Base-by-base conservation (phyloP, 208 protist genomes). In the Porcisia hertigi region DNA sequence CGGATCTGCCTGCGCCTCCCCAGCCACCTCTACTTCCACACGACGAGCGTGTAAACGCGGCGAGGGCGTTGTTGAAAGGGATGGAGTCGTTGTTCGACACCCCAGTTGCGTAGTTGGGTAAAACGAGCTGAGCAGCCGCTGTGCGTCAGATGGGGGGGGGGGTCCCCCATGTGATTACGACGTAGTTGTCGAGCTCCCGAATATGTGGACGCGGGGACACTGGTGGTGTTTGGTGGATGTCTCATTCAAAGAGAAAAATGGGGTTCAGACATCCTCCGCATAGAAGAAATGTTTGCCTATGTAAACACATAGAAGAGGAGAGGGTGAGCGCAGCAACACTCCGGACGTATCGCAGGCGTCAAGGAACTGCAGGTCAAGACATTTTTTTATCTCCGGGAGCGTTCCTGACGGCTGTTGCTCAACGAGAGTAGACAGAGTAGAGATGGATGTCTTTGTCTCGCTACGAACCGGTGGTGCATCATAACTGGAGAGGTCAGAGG, bases 41-140 rank as follows among this genome's bases (percentile, higher is more conserved):
- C n/a, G 67, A 78, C 54, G 39, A 57, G 65, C 77, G 77, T 20
- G 77, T 82, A 72, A 30, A 7, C 25, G 72, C 72, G 1, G 77
- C 77, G 25, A 82, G 70, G 41, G 71, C 64, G 25, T 45, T 82
- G n/a, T 57, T 82, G 57, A 82, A 74, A 34, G 77, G 25, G 4
- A 71, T 82, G 77, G 77, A 73, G 39, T 58, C n/a, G 9, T 62
- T 82, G 45, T 82, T 82, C 49, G 67, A 82, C 2, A 64, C 39
- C 18, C 30, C 20, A 52, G 6, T 30, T n/a, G 36, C 39, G 3
- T 9, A 11, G 20, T 23, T 8, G 16, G 12, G 30, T 43, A 11
- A 3, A 1, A 54, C 25, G 41, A 11, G 41, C 16, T 34, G n/a
- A n/a, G 25, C 2, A 47, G 63, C 11, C 9, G 41, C 39, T 25